Percentiles rank a stretch among this genome's conserved stretches.
phyloP scores from a whole-genome alignment of 2,329 filamentous ascomycete genomes.

The Aspergillus piperis region DNA sequence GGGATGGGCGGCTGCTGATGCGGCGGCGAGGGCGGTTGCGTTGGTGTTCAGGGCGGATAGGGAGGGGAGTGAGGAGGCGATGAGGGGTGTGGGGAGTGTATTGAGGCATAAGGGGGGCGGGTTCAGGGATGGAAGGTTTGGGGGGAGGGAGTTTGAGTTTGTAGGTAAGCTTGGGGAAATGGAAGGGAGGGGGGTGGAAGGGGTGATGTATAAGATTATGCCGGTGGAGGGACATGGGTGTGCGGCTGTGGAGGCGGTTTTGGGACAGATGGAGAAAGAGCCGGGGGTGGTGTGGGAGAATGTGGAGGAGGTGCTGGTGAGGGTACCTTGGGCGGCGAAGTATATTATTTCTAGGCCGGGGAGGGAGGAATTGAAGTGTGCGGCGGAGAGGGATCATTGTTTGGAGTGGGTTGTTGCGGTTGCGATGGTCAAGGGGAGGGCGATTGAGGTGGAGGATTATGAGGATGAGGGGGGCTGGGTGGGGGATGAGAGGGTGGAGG shows the following conservation, averaged over 20 bases:
- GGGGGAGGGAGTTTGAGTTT: not conserved
- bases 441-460: conserved; percentile 31
- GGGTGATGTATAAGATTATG: not conserved
- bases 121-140: not conserved
- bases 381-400: conserved; percentile 41
- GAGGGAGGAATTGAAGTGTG: conserved; percentile 21
- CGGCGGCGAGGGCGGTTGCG: not conserved
- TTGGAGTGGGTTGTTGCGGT: conserved; percentile 39
- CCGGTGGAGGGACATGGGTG: not conserved
- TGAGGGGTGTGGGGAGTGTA: not conserved
- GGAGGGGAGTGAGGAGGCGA: not conserved
- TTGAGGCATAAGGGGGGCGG: not conserved
- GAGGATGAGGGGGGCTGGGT: conserved; percentile 30
- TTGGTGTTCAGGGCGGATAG: not conserved
- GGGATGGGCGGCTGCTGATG: not conserved
- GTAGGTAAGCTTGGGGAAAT: not conserved
- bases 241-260: not conserved
- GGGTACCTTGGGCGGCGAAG: conserved; percentile 32
- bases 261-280: not conserved
- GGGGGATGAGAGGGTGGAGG: conserved; percentile 19
- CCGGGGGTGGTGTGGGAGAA: conserved; percentile 4
- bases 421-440: conserved; percentile 32
- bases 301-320: conserved; percentile 30
- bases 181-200: not conserved
- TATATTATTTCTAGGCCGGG: conserved; percentile 39